A percentile compares a stretch with the other conserved stretches of the same genome.
Evolutionary conservation across 306 rosid species (phyloP).

Genomic region (Sesbania bispinosa): DNA sequence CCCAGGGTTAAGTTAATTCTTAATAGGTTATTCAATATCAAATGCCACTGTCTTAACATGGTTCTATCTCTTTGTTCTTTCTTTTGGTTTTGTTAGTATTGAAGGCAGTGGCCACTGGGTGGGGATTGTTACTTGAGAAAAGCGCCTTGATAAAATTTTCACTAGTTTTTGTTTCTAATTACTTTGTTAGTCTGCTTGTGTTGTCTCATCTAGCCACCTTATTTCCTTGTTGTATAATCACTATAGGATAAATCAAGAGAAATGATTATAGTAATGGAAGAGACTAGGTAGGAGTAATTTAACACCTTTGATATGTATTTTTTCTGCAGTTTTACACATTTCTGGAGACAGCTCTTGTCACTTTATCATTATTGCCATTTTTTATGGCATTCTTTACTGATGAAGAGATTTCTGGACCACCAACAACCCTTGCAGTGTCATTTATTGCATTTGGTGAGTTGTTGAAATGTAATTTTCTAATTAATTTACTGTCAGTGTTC

Average conservation of each 20-base stretch:
- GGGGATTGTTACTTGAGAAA: background rate
- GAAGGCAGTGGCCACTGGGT: background rate
- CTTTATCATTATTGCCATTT: constrained; percentile 54
- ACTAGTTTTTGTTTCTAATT: background rate
- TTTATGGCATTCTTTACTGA: constrained; percentile 61
- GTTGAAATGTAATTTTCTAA: background rate
- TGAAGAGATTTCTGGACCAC: constrained; percentile 51
- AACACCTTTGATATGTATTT: background rate
- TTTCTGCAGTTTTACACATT: constrained; percentile 67
- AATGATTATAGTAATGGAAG: background rate
- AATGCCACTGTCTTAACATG: background rate
- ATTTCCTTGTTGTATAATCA: background rate
- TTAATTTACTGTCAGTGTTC: background rate
- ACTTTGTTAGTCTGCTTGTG: background rate
- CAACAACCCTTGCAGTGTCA: constrained; percentile 52
- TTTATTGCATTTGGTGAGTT: constrained; percentile 72
- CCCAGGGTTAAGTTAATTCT: background rate
- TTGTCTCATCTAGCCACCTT: background rate
- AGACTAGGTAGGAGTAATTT: constrained; percentile 1
- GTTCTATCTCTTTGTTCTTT: background rate
- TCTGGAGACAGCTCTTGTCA: constrained; percentile 62
- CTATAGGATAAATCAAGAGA: background rate
- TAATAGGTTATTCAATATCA: background rate
- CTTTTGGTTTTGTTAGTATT: background rate
- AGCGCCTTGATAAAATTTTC: background rate